phyloP scores from a whole-genome alignment of 208 protist species.

The Leishmania tarentolae region DNA sequence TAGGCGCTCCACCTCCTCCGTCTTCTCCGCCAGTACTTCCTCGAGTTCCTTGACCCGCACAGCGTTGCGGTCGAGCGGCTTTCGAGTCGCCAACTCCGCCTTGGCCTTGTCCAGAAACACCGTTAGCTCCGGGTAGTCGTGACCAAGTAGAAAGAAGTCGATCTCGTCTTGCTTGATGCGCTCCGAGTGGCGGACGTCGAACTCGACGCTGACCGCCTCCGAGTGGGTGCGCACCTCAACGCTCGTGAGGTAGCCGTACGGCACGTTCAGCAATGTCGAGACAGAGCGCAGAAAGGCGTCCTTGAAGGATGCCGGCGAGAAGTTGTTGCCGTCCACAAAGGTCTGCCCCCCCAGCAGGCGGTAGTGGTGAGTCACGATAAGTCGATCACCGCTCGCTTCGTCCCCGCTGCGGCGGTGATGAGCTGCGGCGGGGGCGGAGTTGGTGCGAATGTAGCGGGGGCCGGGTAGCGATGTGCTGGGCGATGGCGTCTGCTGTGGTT shows the following conservation, averaged over 20 bases:
- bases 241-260: constrained; percentile 43
- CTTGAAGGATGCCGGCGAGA: constrained; percentile 43
- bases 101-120: constrained; percentile 31
- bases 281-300: constrained; percentile 48
- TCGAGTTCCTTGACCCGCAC: constrained; percentile 33
- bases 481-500: neutral
- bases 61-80: constrained; percentile 22
- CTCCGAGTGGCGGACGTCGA: constrained; percentile 50
- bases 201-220: constrained; percentile 50
- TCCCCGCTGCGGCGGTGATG: constrained; percentile 13
- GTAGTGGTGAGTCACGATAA: constrained; percentile 46
- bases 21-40: constrained; percentile 25
- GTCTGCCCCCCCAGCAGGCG: constrained; percentile 45
- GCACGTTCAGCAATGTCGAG: constrained; percentile 46
- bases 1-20: constrained; percentile 27
- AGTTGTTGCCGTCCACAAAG: constrained; percentile 32
- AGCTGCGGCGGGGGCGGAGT: constrained; percentile 18
- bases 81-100: constrained; percentile 28
- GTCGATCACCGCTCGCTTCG: constrained; percentile 18
- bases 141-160: constrained; percentile 44
- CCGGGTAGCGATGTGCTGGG: neutral
- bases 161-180: constrained; percentile 40
- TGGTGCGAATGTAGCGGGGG: constrained; percentile 15
- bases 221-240: constrained; percentile 39
- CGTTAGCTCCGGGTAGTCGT: constrained; percentile 48